phyloP scores from a whole-genome alignment of 1,139 yeast species.

The Yamadazyma jaroonii region DNA sequence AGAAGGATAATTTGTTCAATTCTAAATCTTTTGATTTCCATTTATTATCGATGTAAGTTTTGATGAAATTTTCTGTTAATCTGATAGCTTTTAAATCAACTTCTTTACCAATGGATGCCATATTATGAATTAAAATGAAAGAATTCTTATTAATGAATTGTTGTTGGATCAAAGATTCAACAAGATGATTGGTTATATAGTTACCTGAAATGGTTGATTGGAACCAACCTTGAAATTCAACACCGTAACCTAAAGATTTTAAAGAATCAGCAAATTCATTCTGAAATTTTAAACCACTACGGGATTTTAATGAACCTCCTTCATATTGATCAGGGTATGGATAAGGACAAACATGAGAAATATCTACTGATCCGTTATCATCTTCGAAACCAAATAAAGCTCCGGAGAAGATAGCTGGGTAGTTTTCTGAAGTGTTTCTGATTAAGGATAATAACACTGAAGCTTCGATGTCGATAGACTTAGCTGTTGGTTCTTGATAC shows the following conservation, averaged over 20 bases:
- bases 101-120: constrained; percentile 62
- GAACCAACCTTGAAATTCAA: constrained; percentile 83
- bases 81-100: constrained; percentile 69
- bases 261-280: constrained; percentile 64
- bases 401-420: constrained; percentile 70
- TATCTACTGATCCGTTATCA: constrained; percentile 46
- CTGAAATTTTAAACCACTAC: constrained; percentile 67
- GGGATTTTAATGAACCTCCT: constrained; percentile 53
- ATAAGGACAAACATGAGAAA: constrained; percentile 68
- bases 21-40: constrained; percentile 69
- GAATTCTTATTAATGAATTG: constrained; percentile 66
- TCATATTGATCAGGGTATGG: constrained; percentile 54
- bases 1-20: constrained; percentile 59
- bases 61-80: constrained; percentile 61
- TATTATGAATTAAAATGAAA: constrained; percentile 70
- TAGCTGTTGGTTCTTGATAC: constrained; percentile 42
- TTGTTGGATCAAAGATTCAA: constrained; percentile 66
- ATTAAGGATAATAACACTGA: constrained; percentile 68
- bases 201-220: constrained; percentile 69
- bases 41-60: constrained; percentile 53
- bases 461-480: constrained; percentile 48
- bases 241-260: constrained; percentile 59
- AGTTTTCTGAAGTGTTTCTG: constrained; percentile 69
- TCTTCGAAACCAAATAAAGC: constrained; percentile 76
- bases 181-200: constrained; percentile 61